These are phyloP conservation scores for Arthromyces matolae DNA, from an alignment of 768 basidiomycete genomes.

Conservation along the genomic window DNA sequence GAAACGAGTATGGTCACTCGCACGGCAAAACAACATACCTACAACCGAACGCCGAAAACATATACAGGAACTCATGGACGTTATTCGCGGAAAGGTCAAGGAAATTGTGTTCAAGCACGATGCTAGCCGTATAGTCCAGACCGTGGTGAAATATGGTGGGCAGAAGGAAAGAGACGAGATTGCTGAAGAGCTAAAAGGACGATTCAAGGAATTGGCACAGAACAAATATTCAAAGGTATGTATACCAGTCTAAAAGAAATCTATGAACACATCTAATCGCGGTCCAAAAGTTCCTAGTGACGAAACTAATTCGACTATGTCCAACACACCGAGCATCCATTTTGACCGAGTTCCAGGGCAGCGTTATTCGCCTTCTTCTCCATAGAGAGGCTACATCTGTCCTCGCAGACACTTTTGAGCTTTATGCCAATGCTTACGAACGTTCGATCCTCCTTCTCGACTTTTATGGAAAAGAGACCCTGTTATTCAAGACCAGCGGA, in stretches of 20 bases:
- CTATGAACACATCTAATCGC: too few species aligned
- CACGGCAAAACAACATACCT: conserved; percentile 67
- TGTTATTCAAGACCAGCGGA: conserved; percentile 56
- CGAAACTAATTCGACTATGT: conserved; percentile 75
- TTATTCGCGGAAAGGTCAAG: conserved; percentile 76
- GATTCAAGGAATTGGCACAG: conserved; percentile 72
- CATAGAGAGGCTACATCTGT: conserved; percentile 84
- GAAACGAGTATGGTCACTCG: conserved; percentile 74
- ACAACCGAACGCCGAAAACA: conserved; percentile 72
- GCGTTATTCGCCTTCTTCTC: conserved; percentile 72
- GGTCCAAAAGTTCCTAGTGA: conserved; percentile 81
- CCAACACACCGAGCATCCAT: conserved; percentile 73
- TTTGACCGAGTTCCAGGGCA: conserved; percentile 71
- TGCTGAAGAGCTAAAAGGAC: conserved; percentile 78
- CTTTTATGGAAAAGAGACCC: conserved; percentile 88
- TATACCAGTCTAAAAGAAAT: too few species aligned
- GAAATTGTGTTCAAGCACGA: conserved; percentile 91
- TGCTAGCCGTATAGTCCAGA: conserved; percentile 82
- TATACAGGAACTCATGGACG: conserved; percentile 66
- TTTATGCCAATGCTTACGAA: conserved; percentile 84
- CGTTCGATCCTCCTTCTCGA: conserved; percentile 76
- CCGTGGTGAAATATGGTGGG: conserved; percentile 76
- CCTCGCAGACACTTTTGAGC: conserved; percentile 84
- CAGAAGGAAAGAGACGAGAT: conserved; percentile 76
- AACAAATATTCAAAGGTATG: conserved; percentile 88